Evolutionary conservation across 169 alveolate species (phyloP).

Genomic region (Cardiosporidium cionae): DNA sequence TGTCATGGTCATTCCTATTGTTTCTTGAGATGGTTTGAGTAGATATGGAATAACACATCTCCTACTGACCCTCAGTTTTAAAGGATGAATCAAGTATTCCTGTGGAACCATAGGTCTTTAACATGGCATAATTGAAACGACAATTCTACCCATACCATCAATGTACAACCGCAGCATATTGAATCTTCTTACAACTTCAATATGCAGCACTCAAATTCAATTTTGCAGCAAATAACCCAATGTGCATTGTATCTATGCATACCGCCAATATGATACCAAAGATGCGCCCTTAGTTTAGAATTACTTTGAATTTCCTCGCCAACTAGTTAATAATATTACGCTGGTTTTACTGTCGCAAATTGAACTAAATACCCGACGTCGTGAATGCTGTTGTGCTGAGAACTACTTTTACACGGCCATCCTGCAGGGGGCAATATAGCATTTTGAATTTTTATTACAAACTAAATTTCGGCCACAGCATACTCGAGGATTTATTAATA

Average conservation of each 20-base stretch:
- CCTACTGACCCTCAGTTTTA: neutral
- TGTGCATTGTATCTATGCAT: neutral
- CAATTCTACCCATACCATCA: too few relatives aligned
- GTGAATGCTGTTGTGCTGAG: conserved; percentile 46
- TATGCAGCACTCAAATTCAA: too few relatives aligned
- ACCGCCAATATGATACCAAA: conserved; percentile 74
- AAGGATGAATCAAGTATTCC: neutral
- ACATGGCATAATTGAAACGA: too few relatives aligned
- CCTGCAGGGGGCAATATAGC: conserved; percentile 17
- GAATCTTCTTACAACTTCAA: too few relatives aligned
- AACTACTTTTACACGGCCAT: conserved; percentile 59
- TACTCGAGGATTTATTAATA: conserved; percentile 66
- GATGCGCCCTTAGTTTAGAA: conserved; percentile 57
- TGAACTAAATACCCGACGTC: too few relatives aligned
- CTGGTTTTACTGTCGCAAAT: neutral
- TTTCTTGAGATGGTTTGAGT: too few relatives aligned
- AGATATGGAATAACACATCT: too few relatives aligned
- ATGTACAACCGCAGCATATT: too few relatives aligned
- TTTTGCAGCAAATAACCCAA: too few relatives aligned
- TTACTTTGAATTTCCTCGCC: conserved; percentile 55
- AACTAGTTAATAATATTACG: conserved; percentile 12
- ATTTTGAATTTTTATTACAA: neutral
- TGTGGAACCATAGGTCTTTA: too few relatives aligned
- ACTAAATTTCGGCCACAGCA: neutral
- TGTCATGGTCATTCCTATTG: conserved; percentile 43